Evolutionary conservation across 2,329 filamentous ascomycete species (phyloP).

Genomic region (Xylariales sp.): DNA sequence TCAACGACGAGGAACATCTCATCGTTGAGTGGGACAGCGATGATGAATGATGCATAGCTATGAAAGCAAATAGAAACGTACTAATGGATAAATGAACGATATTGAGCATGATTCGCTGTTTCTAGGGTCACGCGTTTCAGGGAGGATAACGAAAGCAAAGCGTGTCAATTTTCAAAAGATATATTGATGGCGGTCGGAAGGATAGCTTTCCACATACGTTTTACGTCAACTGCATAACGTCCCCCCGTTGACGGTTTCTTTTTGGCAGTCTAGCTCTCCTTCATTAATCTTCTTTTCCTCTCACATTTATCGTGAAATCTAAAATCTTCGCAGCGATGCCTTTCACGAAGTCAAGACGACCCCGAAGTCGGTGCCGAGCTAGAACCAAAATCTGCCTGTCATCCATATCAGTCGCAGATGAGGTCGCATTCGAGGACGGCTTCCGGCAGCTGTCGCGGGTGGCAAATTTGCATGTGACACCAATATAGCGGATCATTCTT

Average conservation of each 20-base stretch:
- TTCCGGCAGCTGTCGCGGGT: slow-evolving; percentile 46
- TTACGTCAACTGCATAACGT: no score
- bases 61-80: slow-evolving; percentile 22
- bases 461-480: slow-evolving; percentile 35
- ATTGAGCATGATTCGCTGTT: slow-evolving; percentile 2
- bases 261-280: neutral
- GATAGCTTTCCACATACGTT: neutral
- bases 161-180: neutral
- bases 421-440: slow-evolving; percentile 43
- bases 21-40: slow-evolving; percentile 58
- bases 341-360: neutral
- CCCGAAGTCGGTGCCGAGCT: neutral
- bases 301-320: neutral
- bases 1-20: slow-evolving; percentile 64
- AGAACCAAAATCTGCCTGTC: slow-evolving; percentile 33
- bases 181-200: neutral
- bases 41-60: slow-evolving; percentile 42
- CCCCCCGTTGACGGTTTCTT: neutral
- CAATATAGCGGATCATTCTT: slow-evolving; percentile 21
- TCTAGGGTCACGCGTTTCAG: neutral
- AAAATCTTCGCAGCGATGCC: neutral
- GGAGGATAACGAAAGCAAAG: slow-evolving; percentile 3
- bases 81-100: slow-evolving; percentile 24
- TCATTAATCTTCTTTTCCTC: neutral
- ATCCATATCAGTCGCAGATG: slow-evolving; percentile 37